A percentile compares a stretch with the other conserved stretches of the same genome.
phyloP scores from a whole-genome alignment of 768 basidiomycete genomes.

The Podaxis sp. region DNA sequence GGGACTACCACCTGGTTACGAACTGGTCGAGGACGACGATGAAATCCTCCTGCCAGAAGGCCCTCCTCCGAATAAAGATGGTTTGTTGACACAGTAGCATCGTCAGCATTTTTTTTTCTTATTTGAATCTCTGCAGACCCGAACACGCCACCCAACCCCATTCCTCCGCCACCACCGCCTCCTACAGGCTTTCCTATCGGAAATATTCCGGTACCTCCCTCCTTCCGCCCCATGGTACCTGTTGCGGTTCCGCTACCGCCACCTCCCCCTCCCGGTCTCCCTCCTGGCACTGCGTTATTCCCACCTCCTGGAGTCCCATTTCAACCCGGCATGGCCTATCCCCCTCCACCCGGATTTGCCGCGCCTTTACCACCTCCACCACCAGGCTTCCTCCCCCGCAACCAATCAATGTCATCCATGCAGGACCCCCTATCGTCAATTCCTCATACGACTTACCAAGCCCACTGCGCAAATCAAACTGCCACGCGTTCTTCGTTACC shows the following conservation, averaged over 20 bases:
- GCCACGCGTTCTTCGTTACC: constrained; percentile 18
- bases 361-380: constrained; percentile 22
- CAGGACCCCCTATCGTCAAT: constrained; percentile 76
- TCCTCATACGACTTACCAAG: constrained; percentile 78
- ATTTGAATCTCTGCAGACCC: not conserved
- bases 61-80: constrained; percentile 47
- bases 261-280: constrained; percentile 13
- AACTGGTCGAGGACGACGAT: constrained; percentile 61
- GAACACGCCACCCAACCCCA: constrained; percentile 16
- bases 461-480: constrained; percentile 47
- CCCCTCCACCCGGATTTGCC: not conserved
- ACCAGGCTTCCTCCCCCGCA: constrained; percentile 49
- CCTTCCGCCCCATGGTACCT: constrained; percentile 13
- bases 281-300: constrained; percentile 7
- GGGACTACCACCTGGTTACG: constrained; percentile 55
- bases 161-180: constrained; percentile 25
- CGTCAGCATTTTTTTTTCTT: not conserved
- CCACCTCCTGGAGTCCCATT: constrained; percentile 10
- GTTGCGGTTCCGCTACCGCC: constrained; percentile 2
- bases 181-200: constrained; percentile 23
- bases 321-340: constrained; percentile 1
- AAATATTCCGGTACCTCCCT: constrained; percentile 22
- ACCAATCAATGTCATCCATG: constrained; percentile 47
- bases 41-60: constrained; percentile 90
- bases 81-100: not conserved